A percentile compares a stretch with the other conserved stretches of the same genome.
Evolutionary conservation across 2,329 filamentous ascomycete species (phyloP).

Genomic region (Didymella pinodella): DNA sequence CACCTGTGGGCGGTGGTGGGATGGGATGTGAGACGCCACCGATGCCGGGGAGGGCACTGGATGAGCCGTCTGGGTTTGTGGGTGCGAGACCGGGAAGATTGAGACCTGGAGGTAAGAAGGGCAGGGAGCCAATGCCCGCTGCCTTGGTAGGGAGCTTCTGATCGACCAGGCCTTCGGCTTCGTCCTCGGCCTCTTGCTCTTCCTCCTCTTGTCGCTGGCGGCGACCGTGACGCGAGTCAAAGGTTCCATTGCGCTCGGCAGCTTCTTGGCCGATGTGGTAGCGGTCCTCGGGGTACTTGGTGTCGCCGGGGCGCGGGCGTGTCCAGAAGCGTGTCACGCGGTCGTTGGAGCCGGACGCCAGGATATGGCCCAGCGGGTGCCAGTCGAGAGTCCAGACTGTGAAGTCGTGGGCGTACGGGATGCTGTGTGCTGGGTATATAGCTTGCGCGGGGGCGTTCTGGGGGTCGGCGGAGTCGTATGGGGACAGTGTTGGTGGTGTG

Average conservation of each 20-base stretch:
- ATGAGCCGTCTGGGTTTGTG: constrained; percentile 52
- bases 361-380: constrained; percentile 94
- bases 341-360: constrained; percentile 95
- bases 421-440: constrained; percentile 88
- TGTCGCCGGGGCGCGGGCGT: constrained; percentile 84
- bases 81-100: constrained; percentile 45
- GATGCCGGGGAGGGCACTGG: constrained; percentile 58
- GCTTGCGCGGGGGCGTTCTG: constrained; percentile 82
- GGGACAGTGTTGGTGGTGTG: constrained; percentile 74
- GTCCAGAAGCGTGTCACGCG: constrained; percentile 98
- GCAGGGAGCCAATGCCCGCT: constrained; percentile 53
- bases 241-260: constrained; percentile 94
- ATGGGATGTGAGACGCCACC: constrained; percentile 50
- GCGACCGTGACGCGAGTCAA: constrained; percentile 79
- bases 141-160: constrained; percentile 78
- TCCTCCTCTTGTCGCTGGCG: constrained; percentile 88
- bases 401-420: constrained; percentile 89
- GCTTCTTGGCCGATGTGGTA: constrained; percentile 96
- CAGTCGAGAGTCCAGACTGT: constrained; percentile 98
- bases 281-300: constrained; percentile 83
- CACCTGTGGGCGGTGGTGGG: constrained; percentile 34
- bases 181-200: constrained; percentile 91
- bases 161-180: constrained; percentile 89
- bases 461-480: constrained; percentile 83
- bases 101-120: constrained; percentile 68